phyloP scores from a whole-genome alignment of 495 filamentous ascomycete species.

The Annulohypoxylon moriforme region DNA sequence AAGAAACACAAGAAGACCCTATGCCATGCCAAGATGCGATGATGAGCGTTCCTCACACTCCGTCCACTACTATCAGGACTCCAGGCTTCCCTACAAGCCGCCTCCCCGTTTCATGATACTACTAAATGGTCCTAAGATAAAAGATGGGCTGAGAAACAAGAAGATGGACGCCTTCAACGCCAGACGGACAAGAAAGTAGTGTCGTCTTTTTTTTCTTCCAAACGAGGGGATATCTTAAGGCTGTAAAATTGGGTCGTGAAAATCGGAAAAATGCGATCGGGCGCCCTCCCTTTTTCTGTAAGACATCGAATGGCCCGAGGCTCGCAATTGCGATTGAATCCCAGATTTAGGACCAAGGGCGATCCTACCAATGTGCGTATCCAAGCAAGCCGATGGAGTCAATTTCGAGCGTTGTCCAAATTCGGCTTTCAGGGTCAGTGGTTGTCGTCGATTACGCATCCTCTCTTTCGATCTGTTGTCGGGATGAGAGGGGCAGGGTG shows the following conservation, averaged over 20 bases:
- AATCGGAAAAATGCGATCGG: slow-evolving; percentile 29
- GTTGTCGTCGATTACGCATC: slow-evolving; percentile 21
- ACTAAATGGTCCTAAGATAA: slow-evolving; percentile 39
- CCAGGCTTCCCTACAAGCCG: slow-evolving; percentile 5
- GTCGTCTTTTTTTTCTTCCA: slow-evolving; percentile 33
- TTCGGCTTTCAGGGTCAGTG: slow-evolving; percentile 16
- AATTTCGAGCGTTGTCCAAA: slow-evolving; percentile 22
- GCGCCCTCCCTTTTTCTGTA: slow-evolving; percentile 6
- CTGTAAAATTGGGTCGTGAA: slow-evolving; percentile 32
- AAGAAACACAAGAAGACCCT: slow-evolving; percentile 17
- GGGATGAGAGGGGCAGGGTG: neutral
- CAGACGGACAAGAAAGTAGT: slow-evolving; percentile 34
- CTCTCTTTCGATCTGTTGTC: neutral
- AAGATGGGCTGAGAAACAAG: slow-evolving; percentile 28
- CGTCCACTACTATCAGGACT: slow-evolving; percentile 15
- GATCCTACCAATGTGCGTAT: slow-evolving; percentile 15
- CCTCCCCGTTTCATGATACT: slow-evolving; percentile 20
- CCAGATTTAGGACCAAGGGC: neutral
- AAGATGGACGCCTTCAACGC: slow-evolving; percentile 43
- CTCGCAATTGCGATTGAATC: slow-evolving; percentile 20
- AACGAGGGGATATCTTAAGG: slow-evolving; percentile 46
- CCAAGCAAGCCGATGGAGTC: slow-evolving; percentile 19
- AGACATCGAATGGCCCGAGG: slow-evolving; percentile 8
- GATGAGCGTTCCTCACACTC: slow-evolving; percentile 15
- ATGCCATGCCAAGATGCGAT: slow-evolving; percentile 37